A percentile compares a stretch with the other conserved stretches of the same genome.
Conservation (phyloP, 768 basidiomycete species). For the Artomyces pyxidatus region DNA sequence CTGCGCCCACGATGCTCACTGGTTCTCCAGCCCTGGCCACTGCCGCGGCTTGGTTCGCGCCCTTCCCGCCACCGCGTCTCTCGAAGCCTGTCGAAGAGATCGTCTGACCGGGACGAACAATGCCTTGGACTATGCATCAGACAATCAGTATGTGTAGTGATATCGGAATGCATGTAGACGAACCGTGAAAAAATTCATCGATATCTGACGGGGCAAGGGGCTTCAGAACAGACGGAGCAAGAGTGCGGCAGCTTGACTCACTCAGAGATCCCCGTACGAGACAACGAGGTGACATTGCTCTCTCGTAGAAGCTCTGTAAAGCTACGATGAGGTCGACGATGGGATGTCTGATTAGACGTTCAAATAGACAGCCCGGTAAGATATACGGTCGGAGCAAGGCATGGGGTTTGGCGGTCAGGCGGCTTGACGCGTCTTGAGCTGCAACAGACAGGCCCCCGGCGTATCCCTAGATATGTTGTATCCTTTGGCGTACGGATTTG, state of each 20-base stretch:
- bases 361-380: too few relatives aligned
- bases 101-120: slow-evolving; percentile 52
- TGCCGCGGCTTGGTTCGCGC: slow-evolving; percentile 57
- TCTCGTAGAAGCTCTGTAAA: not conserved
- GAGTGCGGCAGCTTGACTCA: slow-evolving; percentile 3
- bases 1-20: slow-evolving; percentile 42
- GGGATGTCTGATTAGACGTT: not conserved
- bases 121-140: slow-evolving; percentile 33
- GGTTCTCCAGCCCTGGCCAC: slow-evolving; percentile 42
- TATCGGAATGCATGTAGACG: slow-evolving; percentile 4
- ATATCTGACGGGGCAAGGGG: slow-evolving; percentile 28
- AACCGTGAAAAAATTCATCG: slow-evolving; percentile 53
- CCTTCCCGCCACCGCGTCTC: slow-evolving; percentile 50
- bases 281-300: not conserved
- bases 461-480: too few relatives aligned
- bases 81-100: slow-evolving; percentile 44
- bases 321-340: not conserved
- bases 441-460: too few relatives aligned
- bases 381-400: too few relatives aligned
- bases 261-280: slow-evolving; percentile 7
- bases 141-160: not conserved
- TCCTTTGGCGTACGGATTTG: too few relatives aligned
- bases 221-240: not conserved
- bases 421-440: too few relatives aligned
- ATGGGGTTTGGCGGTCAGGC: too few relatives aligned